Percentiles rank a stretch among this genome's conserved stretches.
Conservation (phyloP, 2,329 filamentous ascomycete species). For the Arthrobotrys pseudoclavata region DNA sequence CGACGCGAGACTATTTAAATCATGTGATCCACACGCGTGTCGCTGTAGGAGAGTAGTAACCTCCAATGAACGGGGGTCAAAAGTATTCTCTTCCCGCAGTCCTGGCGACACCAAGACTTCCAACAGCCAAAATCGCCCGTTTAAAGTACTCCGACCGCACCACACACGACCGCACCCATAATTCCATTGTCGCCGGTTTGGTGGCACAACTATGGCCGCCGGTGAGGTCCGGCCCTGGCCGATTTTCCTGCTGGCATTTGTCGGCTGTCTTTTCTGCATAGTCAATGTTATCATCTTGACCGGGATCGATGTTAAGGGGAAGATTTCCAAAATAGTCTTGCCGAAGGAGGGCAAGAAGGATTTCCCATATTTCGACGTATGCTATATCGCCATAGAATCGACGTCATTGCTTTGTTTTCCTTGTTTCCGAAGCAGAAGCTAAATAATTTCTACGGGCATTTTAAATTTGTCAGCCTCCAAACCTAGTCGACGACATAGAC, state of each 20-base stretch:
- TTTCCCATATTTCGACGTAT: conserved; percentile 19
- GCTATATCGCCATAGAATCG: not conserved
- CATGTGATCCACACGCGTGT: conserved; percentile 15
- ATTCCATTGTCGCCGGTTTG: conserved; percentile 7
- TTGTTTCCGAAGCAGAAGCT: not conserved
- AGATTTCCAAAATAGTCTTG: conserved; percentile 16
- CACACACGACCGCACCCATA: not conserved
- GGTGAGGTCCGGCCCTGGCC: conserved; percentile 32
- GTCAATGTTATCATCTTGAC: conserved; percentile 28
- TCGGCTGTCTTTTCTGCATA: conserved; percentile 11
- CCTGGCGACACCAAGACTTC: conserved; percentile 12
- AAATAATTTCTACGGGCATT: too few species aligned
- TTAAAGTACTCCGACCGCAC: not conserved
- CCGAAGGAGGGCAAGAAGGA: conserved; percentile 5
- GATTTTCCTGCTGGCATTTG: conserved; percentile 26
- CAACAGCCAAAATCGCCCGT: conserved; percentile 7
- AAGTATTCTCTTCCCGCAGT: conserved; percentile 1
- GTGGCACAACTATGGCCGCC: conserved; percentile 21
- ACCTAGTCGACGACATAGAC: not conserved
- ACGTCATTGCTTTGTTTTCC: not conserved
- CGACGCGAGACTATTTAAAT: not conserved
- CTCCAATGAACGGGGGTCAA: not conserved
- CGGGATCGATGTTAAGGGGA: conserved; percentile 20
- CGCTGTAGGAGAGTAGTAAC: not conserved
- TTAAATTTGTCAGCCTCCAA: conserved; percentile 4